Evolutionary conservation across 2,329 filamentous ascomycete species (phyloP).

Genomic region (Neofusicoccum laricinum): DNA sequence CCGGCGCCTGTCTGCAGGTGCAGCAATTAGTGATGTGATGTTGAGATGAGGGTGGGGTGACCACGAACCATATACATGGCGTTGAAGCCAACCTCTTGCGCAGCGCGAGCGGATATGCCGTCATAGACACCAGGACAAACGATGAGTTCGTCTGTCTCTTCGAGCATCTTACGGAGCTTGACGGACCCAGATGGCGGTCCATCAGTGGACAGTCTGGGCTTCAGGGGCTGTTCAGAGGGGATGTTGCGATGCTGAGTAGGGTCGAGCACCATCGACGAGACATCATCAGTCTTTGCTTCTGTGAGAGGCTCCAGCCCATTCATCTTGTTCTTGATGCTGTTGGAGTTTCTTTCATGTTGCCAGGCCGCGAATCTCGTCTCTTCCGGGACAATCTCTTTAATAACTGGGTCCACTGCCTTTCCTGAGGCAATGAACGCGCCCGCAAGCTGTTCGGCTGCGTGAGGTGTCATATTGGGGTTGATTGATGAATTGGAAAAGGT

Average conservation of each 20-base stretch:
- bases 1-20: conserved; percentile 57
- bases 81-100: conserved; percentile 60
- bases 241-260: not conserved
- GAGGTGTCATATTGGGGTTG: not conserved
- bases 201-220: not conserved
- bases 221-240: not conserved
- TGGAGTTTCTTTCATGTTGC: not conserved
- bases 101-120: conserved; percentile 63
- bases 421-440: not conserved
- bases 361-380: not conserved
- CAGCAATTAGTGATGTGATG: not conserved
- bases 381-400: not conserved
- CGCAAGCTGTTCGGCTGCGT: not conserved
- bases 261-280: not conserved
- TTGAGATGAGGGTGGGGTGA: not conserved
- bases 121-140: conserved; percentile 67
- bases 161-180: conserved; percentile 28
- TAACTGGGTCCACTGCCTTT: not conserved
- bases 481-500: not conserved
- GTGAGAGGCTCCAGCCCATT: not conserved
- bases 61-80: conserved; percentile 63
- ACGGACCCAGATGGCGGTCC: not conserved
- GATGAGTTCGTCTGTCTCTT: conserved; percentile 38
- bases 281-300: not conserved
- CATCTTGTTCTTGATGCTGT: not conserved